These are phyloP conservation scores for Trypanosoma avium DNA, from an alignment of 208 protist species.

Conservation along the genomic window DNA sequence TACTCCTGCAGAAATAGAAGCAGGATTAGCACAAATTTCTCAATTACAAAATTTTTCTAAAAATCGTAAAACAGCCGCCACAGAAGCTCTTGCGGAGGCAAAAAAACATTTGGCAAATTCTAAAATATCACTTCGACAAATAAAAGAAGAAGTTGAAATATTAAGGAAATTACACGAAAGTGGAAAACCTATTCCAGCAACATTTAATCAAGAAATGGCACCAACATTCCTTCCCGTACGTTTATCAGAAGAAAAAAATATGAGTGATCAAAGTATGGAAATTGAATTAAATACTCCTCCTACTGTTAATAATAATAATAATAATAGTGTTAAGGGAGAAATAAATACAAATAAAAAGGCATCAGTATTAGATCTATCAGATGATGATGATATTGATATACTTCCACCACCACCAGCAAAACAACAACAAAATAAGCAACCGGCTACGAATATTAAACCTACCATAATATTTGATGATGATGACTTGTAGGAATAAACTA, in stretches of 20 bases:
- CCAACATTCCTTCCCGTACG: slow-evolving; percentile 16
- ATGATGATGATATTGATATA: slow-evolving; percentile 12
- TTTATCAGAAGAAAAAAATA: neutral
- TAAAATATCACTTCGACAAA: slow-evolving; percentile 2
- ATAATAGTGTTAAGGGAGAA: neutral
- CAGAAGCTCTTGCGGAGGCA: slow-evolving; percentile 11
- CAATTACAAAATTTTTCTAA: neutral
- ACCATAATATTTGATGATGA: slow-evolving; percentile 16
- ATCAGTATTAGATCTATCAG: neutral
- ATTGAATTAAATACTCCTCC: neutral
- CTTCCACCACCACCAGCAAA: neutral
- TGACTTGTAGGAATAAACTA: slow-evolving; percentile 13
- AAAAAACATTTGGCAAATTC: slow-evolving; percentile 4
- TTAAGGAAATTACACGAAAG: slow-evolving; percentile 1
- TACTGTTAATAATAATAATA: neutral
- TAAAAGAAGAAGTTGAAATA: slow-evolving; percentile 4
- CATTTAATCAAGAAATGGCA: slow-evolving; percentile 11
- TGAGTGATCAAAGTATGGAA: neutral
- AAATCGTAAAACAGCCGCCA: slow-evolving; percentile 1
- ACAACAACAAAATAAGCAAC: neutral
- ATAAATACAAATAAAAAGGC: neutral
- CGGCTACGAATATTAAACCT: neutral
- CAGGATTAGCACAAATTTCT: neutral
- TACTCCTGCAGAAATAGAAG: neutral
- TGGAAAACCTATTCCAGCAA: slow-evolving; percentile 1